Evolutionary conservation across 805 yeast species (phyloP), one percentile per base, ranked within the genome.

Genomic region (Nakazawaea molendinolei): DNA sequence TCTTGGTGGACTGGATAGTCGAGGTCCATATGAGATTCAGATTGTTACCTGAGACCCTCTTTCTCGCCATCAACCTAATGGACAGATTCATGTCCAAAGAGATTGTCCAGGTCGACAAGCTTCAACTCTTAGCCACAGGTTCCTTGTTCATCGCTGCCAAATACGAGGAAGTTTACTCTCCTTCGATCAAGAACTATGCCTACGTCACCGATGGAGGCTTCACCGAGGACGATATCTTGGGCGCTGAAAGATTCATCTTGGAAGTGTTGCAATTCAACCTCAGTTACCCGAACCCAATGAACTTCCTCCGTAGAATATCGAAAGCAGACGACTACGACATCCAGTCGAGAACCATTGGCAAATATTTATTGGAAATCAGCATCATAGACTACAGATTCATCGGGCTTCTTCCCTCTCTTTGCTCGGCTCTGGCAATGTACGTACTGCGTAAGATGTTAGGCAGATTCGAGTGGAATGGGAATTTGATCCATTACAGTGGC

Each of bases 1-100:
- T 87, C 35, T 63, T 87, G 40, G 86, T 87, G n/a, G 95, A 89
- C 60, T 87, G 97, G 97, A 67, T 87, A 46, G 86, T 86, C 8
- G 94, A 86, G 53, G 89, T 87, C 55, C 96, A 86, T 61, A 66
- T 77, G 46, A 72, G 85, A 54, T 87, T 87, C 59, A 71, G 89
- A 45, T 69, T 89, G 44, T 67, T 82, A 28, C 95, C 95, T 1
- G 96, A 87, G 58, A 85, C 95, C 7, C 69, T 89, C 39, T 84
- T 76, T 50, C 63, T 87, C 39, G 86, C 95, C 4, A 80, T 85
- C 38, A 86, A 86, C 58, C 60, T 85, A 37, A 80, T 87, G 85
- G 97, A 89, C 60, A 63, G 96, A 46, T 86, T 83, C 58, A 72
- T 89, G 73, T 74, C 87, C 6, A 62, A 69, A 37, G 86, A 82